Base-by-base conservation (phyloP, 2,329 filamentous ascomycete genomes). In the Verticillium isaacii region DNA sequence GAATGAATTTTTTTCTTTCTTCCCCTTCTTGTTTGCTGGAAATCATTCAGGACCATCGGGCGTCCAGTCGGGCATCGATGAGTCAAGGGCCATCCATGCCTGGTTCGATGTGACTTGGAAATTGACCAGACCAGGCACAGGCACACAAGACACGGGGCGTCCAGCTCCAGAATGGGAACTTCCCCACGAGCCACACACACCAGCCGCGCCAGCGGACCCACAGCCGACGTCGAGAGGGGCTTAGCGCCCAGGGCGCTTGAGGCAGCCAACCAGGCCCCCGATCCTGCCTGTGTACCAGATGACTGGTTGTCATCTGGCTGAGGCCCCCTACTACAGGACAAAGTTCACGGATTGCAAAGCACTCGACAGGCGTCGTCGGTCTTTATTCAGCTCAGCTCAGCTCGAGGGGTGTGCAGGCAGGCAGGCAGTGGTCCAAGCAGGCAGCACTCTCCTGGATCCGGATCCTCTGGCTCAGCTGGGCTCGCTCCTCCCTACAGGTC, bases 11-110 rank as follows among this genome's bases (percentile, higher is more conserved):
- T 17, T 5, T 17, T 50, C 25, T 9, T 25, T 4, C 11, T 25
- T 50, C 9, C 14, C 19, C 23, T 25, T 50, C 11, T 25, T 50
- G n/a, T 19, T 56, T 17, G 25, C 8, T 34, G 25, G 55, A 56
- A n/a, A 17, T 56, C 9, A 56, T 9, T 3, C 19, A 60, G 58
- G 37, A 50, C 23, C 45, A 39, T 65, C 59, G 41, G 63, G 60
- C 62, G 55, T 58, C 25, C 23, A 11, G 58, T 65, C 60, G 62
- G 63, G 63, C 63, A 65, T 55, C 63, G 56, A 15, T 60, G 56
- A 61, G 58, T 56, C 45, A 59, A 56, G 60, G 62, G 58, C n/a
- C 59, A 60, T 50, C 59, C 54, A 50, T 56, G 32, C 29, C 23
- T 58, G n/a, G 25, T 14, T 29, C 54, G 39, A 37, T 23, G 45